Evolutionary conservation across 805 yeast genomes (phyloP).

Genomic region (Yamadazyma takamatsuzukensis): DNA sequence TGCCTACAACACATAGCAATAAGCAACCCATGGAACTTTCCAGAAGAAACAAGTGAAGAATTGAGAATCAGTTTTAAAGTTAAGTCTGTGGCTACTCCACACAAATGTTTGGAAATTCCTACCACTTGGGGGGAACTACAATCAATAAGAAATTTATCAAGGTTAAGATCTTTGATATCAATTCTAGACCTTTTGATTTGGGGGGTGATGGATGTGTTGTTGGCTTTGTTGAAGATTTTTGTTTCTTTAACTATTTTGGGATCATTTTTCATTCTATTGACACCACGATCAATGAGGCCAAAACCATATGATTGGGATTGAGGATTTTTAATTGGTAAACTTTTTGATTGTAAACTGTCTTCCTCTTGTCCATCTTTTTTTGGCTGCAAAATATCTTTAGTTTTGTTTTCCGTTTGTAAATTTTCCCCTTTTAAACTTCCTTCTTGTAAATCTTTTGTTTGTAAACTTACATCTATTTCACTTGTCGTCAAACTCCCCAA

Average conservation of each 20-base stretch:
- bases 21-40: conserved; percentile 50
- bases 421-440: no score
- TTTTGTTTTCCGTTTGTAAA: no score
- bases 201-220: conserved; percentile 15
- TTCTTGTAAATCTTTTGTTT: no score
- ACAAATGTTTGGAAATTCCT: conserved; percentile 81
- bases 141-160: conserved; percentile 37
- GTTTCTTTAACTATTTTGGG: conserved; percentile 58
- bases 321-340: no score
- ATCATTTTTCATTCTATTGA: conserved; percentile 77
- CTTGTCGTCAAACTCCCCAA: conserved; percentile 18
- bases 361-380: no score
- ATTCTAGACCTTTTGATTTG: conserved; percentile 53
- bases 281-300: conserved; percentile 71
- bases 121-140: conserved; percentile 30
- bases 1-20: conserved; percentile 96
- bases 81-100: conserved; percentile 93
- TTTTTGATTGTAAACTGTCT: not conserved
- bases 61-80: conserved; percentile 63
- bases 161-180: conserved; percentile 74
- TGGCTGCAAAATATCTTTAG: no score
- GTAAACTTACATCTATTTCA: not conserved
- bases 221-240: conserved; percentile 14
- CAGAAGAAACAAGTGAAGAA: conserved; percentile 10
- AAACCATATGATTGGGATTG: conserved; percentile 30